These are phyloP conservation scores for Pythium utonaiense DNA, from an alignment of 352 stramenopile species.

Conservation along the genomic window DNA sequence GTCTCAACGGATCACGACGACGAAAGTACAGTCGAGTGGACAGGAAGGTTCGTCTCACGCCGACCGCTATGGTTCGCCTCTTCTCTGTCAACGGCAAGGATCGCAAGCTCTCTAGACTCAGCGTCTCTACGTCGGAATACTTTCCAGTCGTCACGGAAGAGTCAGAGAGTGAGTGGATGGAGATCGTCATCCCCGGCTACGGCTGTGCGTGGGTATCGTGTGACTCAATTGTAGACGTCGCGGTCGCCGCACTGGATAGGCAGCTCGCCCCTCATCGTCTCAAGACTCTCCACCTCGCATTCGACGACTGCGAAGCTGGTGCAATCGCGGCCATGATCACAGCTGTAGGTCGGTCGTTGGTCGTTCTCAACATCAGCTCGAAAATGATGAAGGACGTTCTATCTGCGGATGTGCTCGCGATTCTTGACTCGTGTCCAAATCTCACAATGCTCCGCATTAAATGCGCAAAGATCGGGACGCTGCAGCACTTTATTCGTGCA, in stretches of 20 bases:
- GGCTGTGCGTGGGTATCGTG: neutral
- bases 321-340: neutral
- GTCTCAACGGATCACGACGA: neutral
- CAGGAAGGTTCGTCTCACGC: neutral
- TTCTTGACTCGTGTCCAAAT: conserved; percentile 1
- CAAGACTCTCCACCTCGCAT: neutral
- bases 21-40: neutral
- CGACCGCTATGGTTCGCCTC: neutral
- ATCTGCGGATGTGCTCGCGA: neutral
- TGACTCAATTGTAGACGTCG: neutral
- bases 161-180: conserved; percentile 2
- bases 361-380: neutral
- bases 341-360: neutral
- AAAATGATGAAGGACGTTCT: neutral
- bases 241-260: neutral
- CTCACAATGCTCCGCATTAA: neutral
- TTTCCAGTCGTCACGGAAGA: neutral
- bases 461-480: neutral
- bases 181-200: conserved; percentile 1
- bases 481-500: conserved; percentile 3
- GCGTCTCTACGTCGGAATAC: neutral
- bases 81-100: neutral
- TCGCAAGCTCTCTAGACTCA: neutral
- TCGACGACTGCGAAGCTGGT: neutral
- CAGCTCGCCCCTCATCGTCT: neutral